These are phyloP conservation scores for Apiospora arundinis DNA, from an alignment of 2,329 filamentous ascomycete genomes.

Conservation along the genomic window DNA sequence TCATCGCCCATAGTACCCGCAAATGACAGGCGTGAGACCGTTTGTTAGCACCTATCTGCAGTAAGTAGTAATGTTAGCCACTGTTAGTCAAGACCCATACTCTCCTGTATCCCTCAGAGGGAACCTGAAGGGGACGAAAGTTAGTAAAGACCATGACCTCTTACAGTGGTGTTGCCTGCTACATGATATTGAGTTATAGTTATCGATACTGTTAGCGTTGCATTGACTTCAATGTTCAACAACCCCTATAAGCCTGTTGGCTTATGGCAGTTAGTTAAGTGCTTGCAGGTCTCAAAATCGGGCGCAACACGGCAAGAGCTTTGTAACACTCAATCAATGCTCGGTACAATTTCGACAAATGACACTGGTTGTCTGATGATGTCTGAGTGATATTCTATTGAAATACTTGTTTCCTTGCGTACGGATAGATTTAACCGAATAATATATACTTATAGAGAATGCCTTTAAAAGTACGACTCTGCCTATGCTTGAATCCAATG, in stretches of 20 bases:
- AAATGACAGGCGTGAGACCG: no score
- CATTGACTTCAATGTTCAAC: not conserved
- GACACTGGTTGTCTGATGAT: not conserved
- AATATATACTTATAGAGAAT: no score
- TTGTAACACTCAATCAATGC: not conserved
- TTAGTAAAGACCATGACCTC: no score
- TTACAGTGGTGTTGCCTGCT: not conserved
- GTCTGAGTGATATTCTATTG: not conserved
- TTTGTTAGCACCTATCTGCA: no score
- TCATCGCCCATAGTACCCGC: no score
- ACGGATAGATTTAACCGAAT: not conserved
- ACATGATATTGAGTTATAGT: not conserved
- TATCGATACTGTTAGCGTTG: not conserved
- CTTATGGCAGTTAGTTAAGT: not conserved
- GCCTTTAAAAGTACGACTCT: not conserved
- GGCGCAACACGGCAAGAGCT: not conserved
- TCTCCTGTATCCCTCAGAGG: no score
- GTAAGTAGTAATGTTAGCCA: no score
- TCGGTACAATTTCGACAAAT: not conserved
- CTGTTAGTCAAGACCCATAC: no score
- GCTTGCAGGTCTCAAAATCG: not conserved
- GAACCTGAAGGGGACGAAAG: no score
- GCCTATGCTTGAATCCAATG: not conserved
- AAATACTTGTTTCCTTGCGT: not conserved
- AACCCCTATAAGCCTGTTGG: not conserved